Base-by-base conservation (phyloP, 2,329 filamentous ascomycete genomes). In the Atkinsonella hypoxylon region DNA sequence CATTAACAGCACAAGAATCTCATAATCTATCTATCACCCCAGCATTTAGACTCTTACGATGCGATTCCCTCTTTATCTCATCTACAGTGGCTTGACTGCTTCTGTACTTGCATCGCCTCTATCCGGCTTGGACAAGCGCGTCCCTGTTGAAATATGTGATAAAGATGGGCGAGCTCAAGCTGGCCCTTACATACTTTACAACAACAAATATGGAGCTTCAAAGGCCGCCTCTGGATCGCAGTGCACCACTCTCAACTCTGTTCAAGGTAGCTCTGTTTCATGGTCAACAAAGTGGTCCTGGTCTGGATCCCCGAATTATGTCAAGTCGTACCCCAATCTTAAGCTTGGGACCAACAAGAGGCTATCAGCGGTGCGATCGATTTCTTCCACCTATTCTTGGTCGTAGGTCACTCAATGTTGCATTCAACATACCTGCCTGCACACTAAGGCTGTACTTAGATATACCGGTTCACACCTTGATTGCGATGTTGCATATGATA, bases 401-500 rank as follows among this genome's bases (percentile, higher is more conserved):
- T 15, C 30, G 45, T 47, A 47, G 13, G 31, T 39, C 34, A 36
- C 3, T 36, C 34, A 11, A 36, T 12, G 13, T 12, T 12, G 11
- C 15, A 15, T 36, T 36, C 2, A 15, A 36, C 1, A 36, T 12
- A 36, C 34, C 34, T 15, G 34, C 34, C 34, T 15, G 34, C 34
- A 36, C 5, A 12, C 11, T 15, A 12, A 36, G 4, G 11, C 11
- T 10, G 15, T 12, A 15, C 34, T 36, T 73, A 64, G 59, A 44
- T 67, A 68, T 54, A 57, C 57, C 15, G 65, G 66, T 34, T 58
- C 39, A 18, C 57, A 59, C 43, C 51, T 68, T 48, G 67, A 80
- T 26, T 73, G 76, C 39, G 70, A 83, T 58, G 79, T 83, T 2
- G 67, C 78, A 13, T 83, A 82, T 60, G 78, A 82, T 61, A 64